Evolutionary conservation across 495 filamentous ascomycete genomes (phyloP).

Genomic region (Aeminium ludgeri): DNA sequence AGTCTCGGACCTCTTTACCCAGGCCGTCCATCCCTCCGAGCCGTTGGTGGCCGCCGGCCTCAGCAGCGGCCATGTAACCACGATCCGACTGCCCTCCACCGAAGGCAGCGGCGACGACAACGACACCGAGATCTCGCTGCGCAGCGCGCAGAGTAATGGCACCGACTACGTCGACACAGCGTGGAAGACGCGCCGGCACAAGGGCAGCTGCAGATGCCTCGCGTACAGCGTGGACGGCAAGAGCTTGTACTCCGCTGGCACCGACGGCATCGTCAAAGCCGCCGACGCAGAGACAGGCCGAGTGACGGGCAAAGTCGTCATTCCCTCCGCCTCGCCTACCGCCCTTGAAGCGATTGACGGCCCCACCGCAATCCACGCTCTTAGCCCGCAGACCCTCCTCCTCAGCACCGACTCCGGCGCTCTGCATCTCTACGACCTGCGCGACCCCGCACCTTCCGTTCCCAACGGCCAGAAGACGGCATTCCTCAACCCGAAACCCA

Average conservation of each 20-base stretch:
- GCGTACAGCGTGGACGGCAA: constrained; percentile 61
- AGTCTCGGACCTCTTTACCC: constrained; percentile 70
- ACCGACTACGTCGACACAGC: constrained; percentile 60
- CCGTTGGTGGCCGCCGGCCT: constrained; percentile 77
- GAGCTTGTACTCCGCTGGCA: constrained; percentile 71
- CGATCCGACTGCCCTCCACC: constrained; percentile 53
- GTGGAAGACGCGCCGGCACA: constrained; percentile 80
- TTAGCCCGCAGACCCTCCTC: constrained; percentile 76
- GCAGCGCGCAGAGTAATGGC: constrained; percentile 31
- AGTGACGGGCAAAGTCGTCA: constrained; percentile 60
- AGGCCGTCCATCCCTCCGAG: constrained; percentile 67
- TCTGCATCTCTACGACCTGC: constrained; percentile 80
- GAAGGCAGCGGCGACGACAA: constrained; percentile 31
- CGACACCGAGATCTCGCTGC: constrained; percentile 24
- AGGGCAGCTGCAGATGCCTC: constrained; percentile 73
- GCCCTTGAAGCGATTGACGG: constrained; percentile 33
- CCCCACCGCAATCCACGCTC: constrained; percentile 58
- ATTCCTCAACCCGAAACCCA: constrained; percentile 36
- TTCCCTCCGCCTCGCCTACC: constrained; percentile 27
- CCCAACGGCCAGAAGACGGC: constrained; percentile 12
- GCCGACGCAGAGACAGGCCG: constrained; percentile 63
- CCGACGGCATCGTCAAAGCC: constrained; percentile 76
- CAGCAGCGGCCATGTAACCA: constrained; percentile 69
- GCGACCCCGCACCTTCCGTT: constrained; percentile 36
- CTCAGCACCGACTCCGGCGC: constrained; percentile 79